A percentile compares a stretch with the other conserved stretches of the same genome.
phyloP scores from a whole-genome alignment of 2,329 filamentous ascomycete species.

The Lachnellula occidentalis region DNA sequence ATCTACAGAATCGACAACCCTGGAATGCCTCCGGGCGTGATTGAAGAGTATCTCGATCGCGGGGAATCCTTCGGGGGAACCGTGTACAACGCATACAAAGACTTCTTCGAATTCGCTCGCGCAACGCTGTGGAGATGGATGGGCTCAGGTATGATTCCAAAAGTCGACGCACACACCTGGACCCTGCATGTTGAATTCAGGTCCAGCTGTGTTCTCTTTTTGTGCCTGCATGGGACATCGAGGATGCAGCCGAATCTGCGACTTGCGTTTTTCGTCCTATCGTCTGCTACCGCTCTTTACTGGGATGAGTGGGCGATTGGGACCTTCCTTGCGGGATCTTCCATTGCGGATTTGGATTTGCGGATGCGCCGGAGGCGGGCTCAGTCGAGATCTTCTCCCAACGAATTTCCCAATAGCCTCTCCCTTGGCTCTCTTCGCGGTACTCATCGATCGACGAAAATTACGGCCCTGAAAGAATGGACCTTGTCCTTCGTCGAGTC shows the following conservation, averaged over 20 bases:
- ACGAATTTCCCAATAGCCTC: neutral
- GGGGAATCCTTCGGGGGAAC: neutral
- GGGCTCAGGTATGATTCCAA: neutral
- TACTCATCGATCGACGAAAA: neutral
- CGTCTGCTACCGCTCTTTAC: neutral
- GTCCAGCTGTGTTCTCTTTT: neutral
- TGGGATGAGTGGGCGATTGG: neutral
- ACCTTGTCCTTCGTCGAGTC: neutral
- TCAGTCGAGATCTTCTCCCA: neutral
- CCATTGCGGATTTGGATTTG: neutral
- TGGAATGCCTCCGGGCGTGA: neutral
- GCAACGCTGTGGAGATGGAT: neutral
- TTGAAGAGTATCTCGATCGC: neutral
- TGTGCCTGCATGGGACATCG: neutral
- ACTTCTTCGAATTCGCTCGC: neutral
- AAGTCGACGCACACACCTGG: slow-evolving; percentile 2
- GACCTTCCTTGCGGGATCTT: neutral
- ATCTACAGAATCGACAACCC: neutral
- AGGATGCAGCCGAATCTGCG: neutral
- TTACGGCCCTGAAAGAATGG: neutral
- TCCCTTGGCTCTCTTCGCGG: neutral
- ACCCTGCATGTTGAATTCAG: neutral
- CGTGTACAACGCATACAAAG: neutral
- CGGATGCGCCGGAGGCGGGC: neutral
- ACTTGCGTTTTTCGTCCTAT: neutral